Evolutionary conservation across 305 asterid species (phyloP), one percentile per base, ranked within the genome.

Genomic region (Fraxinus floribunda): DNA sequence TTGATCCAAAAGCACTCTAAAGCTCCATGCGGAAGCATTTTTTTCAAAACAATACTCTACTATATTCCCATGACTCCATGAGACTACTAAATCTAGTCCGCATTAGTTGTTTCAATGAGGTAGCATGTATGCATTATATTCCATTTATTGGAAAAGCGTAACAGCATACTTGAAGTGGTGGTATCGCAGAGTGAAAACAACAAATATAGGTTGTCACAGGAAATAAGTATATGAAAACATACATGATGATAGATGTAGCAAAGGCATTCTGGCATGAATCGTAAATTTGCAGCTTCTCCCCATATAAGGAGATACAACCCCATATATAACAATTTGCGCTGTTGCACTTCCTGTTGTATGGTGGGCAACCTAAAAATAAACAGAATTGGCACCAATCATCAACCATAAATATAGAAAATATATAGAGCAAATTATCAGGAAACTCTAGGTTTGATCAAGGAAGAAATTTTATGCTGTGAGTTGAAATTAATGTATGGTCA

Each of bases 181-280:
- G 64, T n/a, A 41, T 26, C 39, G 77, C 7, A 68, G 75, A 68
- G 75, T 68, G 26, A 32, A 32, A 71, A 34, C 24, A 71, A 71
- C 79, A 46, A 57, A 49, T 75, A 78, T 57, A 74, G 24, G 79
- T 49, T 49, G 71, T 46, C 41, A 52, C 39, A 75, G 57, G 77
- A 81, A 81, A 80, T 8, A 86, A 78, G 76, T 46, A 87, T 80
- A 77, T 57, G 78, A 83, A 89, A 84, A 83, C 93, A 83, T 92
- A 96, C 98, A 44, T 96, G 98, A 90, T 96, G 98, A 89, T 94
- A 96, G 78, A 96, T 93, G 89, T 94, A 95, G 95, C 98, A 95
- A 79, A 95, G 95, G 88, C 99, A 95, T 88, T 95, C 99, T 30
- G 99, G 99, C 99, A 95, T 94, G 92, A 95, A 95, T 89, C 99